These are phyloP conservation scores for Ligustrum vulgare DNA, from an alignment of 257 asterid species.

Conservation along the genomic window DNA sequence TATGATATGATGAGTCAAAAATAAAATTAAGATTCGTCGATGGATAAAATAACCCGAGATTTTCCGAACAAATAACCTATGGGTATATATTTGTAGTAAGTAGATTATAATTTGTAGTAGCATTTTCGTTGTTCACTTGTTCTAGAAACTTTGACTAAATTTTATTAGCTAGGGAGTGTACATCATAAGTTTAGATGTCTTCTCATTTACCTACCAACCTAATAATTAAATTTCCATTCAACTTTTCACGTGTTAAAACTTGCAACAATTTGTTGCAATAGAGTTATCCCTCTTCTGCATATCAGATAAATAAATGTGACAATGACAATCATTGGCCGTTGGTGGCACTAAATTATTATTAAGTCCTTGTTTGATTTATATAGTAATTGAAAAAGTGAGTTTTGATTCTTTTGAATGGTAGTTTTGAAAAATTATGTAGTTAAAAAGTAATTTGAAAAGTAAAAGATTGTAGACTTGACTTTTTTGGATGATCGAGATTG, in stretches of 20 bases:
- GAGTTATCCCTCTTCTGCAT: background rate
- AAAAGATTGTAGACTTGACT: too few species aligned
- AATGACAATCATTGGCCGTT: background rate
- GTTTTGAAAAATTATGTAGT: too few species aligned
- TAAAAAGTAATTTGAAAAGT: too few species aligned
- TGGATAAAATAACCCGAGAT: too few species aligned
- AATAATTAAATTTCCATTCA: background rate
- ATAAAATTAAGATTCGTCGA: too few species aligned
- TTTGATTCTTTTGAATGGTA: too few species aligned
- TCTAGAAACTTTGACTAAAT: constrained; percentile 16
- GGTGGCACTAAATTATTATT: too few species aligned
- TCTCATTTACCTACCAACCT: constrained; percentile 19
- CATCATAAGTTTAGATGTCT: constrained; percentile 18
- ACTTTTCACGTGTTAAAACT: background rate
- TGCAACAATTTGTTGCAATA: constrained; percentile 1
- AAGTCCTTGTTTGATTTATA: too few species aligned
- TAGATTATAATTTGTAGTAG: background rate
- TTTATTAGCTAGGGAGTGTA: background rate
- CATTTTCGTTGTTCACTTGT: background rate
- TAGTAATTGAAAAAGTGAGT: too few species aligned
- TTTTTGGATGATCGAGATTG: too few species aligned
- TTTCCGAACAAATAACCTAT: too few species aligned
- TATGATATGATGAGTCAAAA: too few species aligned
- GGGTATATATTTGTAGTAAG: background rate
- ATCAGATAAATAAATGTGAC: background rate